Percentiles rank a stretch among this genome's conserved stretches.
These are phyloP conservation scores for Pisolithus microcarpus DNA, from an alignment of 768 basidiomycete species.

Conservation along the genomic window DNA sequence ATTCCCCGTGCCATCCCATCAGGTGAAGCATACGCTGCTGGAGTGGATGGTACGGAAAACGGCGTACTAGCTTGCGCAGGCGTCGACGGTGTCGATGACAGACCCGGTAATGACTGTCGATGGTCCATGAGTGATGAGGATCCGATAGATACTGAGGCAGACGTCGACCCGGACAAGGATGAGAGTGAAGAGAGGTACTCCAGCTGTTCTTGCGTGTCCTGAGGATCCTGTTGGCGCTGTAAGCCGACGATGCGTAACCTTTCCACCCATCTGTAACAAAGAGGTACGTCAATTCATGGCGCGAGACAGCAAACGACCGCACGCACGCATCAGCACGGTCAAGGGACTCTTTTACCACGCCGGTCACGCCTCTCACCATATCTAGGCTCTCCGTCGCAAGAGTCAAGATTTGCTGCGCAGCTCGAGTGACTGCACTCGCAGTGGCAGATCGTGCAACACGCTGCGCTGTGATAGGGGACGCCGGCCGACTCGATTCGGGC, in stretches of 20 bases:
- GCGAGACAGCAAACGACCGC: slow-evolving; percentile 1
- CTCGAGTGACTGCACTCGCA: slow-evolving; percentile 55
- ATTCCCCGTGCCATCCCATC: slow-evolving; percentile 22
- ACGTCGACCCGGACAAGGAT: background rate
- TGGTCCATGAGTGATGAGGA: slow-evolving; percentile 5
- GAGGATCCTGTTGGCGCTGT: slow-evolving; percentile 40
- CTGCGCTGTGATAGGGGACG: slow-evolving; percentile 26
- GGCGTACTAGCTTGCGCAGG: slow-evolving; percentile 22
- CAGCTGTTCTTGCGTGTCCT: slow-evolving; percentile 10
- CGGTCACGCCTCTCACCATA: slow-evolving; percentile 86
- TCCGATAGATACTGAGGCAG: background rate
- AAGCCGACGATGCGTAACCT: slow-evolving; percentile 72
- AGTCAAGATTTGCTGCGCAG: slow-evolving; percentile 74
- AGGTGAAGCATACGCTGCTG: slow-evolving; percentile 18
- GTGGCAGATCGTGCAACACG: slow-evolving; percentile 25
- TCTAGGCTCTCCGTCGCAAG: slow-evolving; percentile 89
- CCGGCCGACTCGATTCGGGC: slow-evolving; percentile 29
- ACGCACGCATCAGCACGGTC: slow-evolving; percentile 81
- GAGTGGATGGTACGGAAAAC: slow-evolving; percentile 24
- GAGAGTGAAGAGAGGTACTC: background rate
- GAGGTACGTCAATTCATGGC: background rate
- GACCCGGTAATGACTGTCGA: slow-evolving; percentile 19
- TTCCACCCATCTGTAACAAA: slow-evolving; percentile 64
- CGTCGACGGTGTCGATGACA: slow-evolving; percentile 26
- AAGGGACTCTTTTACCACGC: slow-evolving; percentile 79